A percentile compares a stretch with the other conserved stretches of the same genome.
Conservation (phyloP, 495 filamentous ascomycete species). For the Apodospora peruviana region DNA sequence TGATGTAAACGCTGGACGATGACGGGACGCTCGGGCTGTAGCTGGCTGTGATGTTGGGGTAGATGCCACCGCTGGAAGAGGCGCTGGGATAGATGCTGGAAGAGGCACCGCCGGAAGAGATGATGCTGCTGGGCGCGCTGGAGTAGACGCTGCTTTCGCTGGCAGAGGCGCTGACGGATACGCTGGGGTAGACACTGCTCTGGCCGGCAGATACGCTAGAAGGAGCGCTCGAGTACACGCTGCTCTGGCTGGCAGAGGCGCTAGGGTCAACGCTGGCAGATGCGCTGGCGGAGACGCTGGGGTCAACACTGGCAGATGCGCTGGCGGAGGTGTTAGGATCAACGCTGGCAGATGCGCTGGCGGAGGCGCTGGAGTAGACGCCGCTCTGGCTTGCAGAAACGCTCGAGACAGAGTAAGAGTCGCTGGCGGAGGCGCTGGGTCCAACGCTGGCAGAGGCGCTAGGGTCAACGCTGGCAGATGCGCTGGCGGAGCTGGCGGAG, state of each 20-base stretch:
- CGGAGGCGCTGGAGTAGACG: not conserved
- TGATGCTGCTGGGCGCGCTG: not conserved
- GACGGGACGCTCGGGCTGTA: slow-evolving; percentile 4
- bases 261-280: not conserved
- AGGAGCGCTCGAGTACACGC: not conserved
- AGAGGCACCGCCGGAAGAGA: not conserved
- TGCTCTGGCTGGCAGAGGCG: not conserved
- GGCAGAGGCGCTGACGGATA: not conserved
- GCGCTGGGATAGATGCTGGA: not conserved
- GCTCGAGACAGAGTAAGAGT: not conserved
- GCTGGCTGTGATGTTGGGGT: slow-evolving; percentile 3
- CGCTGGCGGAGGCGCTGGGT: not conserved
- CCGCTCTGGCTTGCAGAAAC: not conserved
- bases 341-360: slow-evolving; percentile 3
- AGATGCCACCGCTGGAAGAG: not conserved
- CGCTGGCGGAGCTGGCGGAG: not conserved
- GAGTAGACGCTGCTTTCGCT: not conserved
- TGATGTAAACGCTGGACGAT: no score
- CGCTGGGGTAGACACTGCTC: not conserved
- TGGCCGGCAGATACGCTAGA: not conserved
- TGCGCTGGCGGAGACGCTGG: not conserved
- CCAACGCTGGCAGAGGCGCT: not conserved
- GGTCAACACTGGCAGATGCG: not conserved
- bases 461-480: not conserved
- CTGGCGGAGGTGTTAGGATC: slow-evolving; percentile 2